phyloP scores from a whole-genome alignment of 2,329 filamentous ascomycete genomes.

The Aspergillus jensenii region DNA sequence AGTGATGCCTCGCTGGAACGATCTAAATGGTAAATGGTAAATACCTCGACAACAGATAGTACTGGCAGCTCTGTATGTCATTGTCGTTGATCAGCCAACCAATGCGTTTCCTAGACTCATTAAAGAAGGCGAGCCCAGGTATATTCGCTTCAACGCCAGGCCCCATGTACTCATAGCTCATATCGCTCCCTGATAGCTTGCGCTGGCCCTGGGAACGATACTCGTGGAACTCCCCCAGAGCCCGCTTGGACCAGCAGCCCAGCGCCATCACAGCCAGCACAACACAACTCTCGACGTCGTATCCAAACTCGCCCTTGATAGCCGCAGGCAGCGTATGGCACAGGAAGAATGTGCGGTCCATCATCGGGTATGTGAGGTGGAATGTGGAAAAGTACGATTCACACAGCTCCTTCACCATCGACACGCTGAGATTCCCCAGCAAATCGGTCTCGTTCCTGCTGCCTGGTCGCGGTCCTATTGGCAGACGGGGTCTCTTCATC shows the following conservation, averaged over 20 bases:
- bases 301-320: background rate
- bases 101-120: background rate
- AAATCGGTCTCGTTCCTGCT: background rate
- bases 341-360: background rate
- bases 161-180: background rate
- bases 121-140: background rate
- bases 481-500: background rate
- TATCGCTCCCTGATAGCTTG: background rate
- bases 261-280: background rate
- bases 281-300: background rate
- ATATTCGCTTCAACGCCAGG: background rate
- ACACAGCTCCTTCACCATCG: background rate
- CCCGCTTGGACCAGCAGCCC: background rate
- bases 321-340: background rate
- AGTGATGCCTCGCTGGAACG: background rate
- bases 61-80: background rate
- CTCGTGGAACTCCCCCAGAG: background rate
- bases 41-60: background rate
- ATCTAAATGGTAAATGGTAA: fast-evolving
- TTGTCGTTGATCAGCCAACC: background rate
- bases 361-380: background rate
- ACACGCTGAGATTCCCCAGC: background rate
- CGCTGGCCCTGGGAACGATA: background rate
- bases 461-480: background rate
- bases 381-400: background rate